Evolutionary conservation across 2,329 filamentous ascomycete genomes (phyloP), one percentile per base, ranked within the genome.

Genomic region (Colletotrichum limetticola): DNA sequence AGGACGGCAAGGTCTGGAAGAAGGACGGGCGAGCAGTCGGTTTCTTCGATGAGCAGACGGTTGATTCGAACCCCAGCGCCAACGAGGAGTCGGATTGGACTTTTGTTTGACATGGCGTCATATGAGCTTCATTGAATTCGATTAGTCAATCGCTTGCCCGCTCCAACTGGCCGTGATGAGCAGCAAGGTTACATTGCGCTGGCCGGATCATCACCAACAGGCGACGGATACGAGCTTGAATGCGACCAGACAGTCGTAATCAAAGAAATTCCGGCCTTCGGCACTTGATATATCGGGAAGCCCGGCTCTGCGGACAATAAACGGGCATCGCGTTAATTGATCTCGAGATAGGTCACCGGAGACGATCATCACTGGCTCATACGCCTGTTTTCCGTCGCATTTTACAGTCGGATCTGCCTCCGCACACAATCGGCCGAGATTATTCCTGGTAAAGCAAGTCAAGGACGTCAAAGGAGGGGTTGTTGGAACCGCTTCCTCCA

Each of bases 1-100:
- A 90, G 77, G 88, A 90, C 76, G 88, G 82, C 1, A 82, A 76
- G 61, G 80, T 89, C 9, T 89, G 86, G 82, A 89, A 88, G 76
- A 67, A 76, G 49, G 77, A 79, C 6, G 80, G 82, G 3, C 74
- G 12, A 53, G 46, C 71, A 12, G 35, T 71, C 24, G 75, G 58
- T 19, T 74, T 56, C n/a, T 37, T 66, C 11, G 65, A 49, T 62
- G 66, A 30, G 58, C 60, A 14, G 42, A 61, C 30, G 4, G 52
- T 14, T 22, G 52, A 3, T 58, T 59, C 26, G 42, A 24, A 53
- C n/a, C 65, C 46, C 3, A 30, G 60, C 19, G 37, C 46, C 22
- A n/a, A 66, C 32, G 68, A 69, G 12, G 73, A 74, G n/a, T 68
- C 60, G 52, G 67, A 72, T 11, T 72, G 71, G 73, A 70, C 73